A percentile compares a stretch with the other conserved stretches of the same genome.
phyloP scores from a whole-genome alignment of 2,329 filamentous ascomycete species.

The Beauveria caledonica region DNA sequence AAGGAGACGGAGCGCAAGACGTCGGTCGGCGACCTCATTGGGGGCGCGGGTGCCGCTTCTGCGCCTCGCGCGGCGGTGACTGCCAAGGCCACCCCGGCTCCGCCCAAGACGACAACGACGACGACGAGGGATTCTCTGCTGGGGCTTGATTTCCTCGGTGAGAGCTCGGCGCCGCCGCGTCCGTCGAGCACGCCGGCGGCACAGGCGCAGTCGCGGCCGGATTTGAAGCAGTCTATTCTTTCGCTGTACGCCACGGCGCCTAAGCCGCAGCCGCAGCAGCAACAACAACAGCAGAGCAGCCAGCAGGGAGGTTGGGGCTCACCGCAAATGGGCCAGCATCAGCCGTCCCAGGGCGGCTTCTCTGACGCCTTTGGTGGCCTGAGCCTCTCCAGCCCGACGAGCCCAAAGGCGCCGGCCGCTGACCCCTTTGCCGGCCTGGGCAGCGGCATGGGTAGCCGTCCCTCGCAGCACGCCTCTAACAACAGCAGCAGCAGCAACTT shows the following conservation, averaged over 20 bases:
- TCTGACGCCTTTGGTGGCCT: slow-evolving; percentile 62
- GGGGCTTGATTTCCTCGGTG: slow-evolving; percentile 86
- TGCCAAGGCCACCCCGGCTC: slow-evolving; percentile 44
- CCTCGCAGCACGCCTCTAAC: slow-evolving; percentile 27
- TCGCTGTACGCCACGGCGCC: slow-evolving; percentile 85
- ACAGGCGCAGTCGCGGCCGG: slow-evolving; percentile 67
- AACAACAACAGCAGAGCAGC: slow-evolving; percentile 50
- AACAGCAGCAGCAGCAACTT: slow-evolving; percentile 41
- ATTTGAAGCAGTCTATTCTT: slow-evolving; percentile 94
- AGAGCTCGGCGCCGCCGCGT: slow-evolving; percentile 61
- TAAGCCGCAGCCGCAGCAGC: slow-evolving; percentile 57
- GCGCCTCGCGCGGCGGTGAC: slow-evolving; percentile 57
- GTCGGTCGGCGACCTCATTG: slow-evolving; percentile 67
- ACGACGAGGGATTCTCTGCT: slow-evolving; percentile 82
- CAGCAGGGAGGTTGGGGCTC: slow-evolving; percentile 51
- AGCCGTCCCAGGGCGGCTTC: slow-evolving; percentile 31
- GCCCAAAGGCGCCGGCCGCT: slow-evolving; percentile 33
- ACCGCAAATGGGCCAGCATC: slow-evolving; percentile 37
- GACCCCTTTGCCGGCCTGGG: slow-evolving; percentile 57
- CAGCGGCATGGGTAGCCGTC: slow-evolving; percentile 26
- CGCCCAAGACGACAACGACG: slow-evolving; percentile 60
- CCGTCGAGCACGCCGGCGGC: slow-evolving; percentile 72
- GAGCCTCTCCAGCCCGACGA: slow-evolving; percentile 34
- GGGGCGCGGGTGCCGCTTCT: slow-evolving; percentile 52
- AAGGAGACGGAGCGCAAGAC: slow-evolving; percentile 51